These are phyloP conservation scores for Spathaspora boniae DNA, from an alignment of 805 yeast genomes.

Conservation along the genomic window DNA sequence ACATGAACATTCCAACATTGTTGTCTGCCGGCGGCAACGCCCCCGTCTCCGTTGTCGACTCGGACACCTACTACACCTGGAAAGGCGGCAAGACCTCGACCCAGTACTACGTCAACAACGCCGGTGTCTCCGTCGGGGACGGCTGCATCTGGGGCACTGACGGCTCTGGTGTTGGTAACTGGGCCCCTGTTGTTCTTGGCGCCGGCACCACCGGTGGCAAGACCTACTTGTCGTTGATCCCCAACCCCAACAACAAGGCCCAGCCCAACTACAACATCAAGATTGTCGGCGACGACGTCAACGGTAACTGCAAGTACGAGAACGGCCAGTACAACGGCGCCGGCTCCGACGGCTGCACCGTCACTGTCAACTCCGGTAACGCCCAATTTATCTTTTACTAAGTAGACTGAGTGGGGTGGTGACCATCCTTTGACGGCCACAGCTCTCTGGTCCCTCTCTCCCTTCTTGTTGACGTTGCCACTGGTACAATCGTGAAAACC, in stretches of 20 bases:
- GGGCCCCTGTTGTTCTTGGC: slow-evolving; percentile 97
- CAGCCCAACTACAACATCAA: slow-evolving; percentile 56
- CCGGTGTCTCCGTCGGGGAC: slow-evolving; percentile 84
- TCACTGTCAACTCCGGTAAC: slow-evolving; percentile 55
- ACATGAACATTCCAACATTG: slow-evolving; percentile 93
- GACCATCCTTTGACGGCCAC: not conserved
- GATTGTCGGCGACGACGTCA: slow-evolving; percentile 55
- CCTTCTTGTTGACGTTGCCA: slow-evolving; percentile 1
- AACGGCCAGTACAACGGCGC: slow-evolving; percentile 69
- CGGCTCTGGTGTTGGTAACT: slow-evolving; percentile 86
- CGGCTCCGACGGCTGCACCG: slow-evolving; percentile 78
- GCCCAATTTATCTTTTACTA: slow-evolving; percentile 52
- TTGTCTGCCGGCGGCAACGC: slow-evolving; percentile 62
- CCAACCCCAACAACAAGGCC: slow-evolving; percentile 83
- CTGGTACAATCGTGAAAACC: slow-evolving; percentile 2
- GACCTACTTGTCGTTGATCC: slow-evolving; percentile 85
- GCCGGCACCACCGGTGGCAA: slow-evolving; percentile 72
- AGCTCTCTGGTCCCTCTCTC: slow-evolving; percentile 6
- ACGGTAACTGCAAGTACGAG: slow-evolving; percentile 77
- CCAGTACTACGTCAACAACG: slow-evolving; percentile 96
- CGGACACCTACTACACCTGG: slow-evolving; percentile 78
- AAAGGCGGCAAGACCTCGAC: slow-evolving; percentile 79
- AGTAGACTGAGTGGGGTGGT: not conserved
- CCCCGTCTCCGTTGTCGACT: slow-evolving; percentile 78
- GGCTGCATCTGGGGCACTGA: slow-evolving; percentile 93